Base-by-base conservation (phyloP, 768 basidiomycete species). In the Suillus clintonianus region DNA sequence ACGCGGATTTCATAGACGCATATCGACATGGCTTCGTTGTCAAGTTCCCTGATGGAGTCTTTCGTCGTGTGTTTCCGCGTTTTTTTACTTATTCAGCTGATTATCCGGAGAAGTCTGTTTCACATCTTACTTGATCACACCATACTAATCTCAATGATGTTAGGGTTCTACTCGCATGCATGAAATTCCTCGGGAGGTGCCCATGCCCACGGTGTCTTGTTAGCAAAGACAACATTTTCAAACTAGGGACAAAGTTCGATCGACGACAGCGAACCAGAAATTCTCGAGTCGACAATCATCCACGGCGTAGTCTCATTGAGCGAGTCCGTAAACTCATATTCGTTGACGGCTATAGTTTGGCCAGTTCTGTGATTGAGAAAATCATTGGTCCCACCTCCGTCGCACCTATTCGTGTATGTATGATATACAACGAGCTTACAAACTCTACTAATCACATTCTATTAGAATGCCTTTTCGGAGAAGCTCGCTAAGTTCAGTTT, bases 381-480 rank as follows among this genome's bases (percentile, higher is more conserved):
- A 36, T 36, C 36, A 36, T 36, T 36, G 36, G 36, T 36, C 36
- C 36, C 36, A 36, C 36, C 36, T 36, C 36, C 7, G 36, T 36
- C 7, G 36, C 36, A 36, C 36, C 36, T 36, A 36, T 36, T 36
- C 36, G 10, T 36, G 36, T 36, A 36, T 36, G 36, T 36, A 36
- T 36, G 36, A 36, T 36, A 36, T 36, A 6, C 36, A 36, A 36
- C 36, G 36, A 36, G 36, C 36, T 36, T 36, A 6, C 36, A 36
- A 36, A 36, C 2, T 36, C 36, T 36, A 36, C 36, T 36, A 36
- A 36, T 36, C 10, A 36, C 36, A 36, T 36, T 5, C n/a, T 50
- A 13, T 7, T 39, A 78, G 77, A 79, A 73, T 63, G 71, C 77
- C 2, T 79, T 80, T 43, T 79, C 73, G 0, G 56, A 65, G 9